Evolutionary conservation across 1,284 basidiomycete genomes (phyloP).

Genomic region (Xerocomus nothofagi): DNA sequence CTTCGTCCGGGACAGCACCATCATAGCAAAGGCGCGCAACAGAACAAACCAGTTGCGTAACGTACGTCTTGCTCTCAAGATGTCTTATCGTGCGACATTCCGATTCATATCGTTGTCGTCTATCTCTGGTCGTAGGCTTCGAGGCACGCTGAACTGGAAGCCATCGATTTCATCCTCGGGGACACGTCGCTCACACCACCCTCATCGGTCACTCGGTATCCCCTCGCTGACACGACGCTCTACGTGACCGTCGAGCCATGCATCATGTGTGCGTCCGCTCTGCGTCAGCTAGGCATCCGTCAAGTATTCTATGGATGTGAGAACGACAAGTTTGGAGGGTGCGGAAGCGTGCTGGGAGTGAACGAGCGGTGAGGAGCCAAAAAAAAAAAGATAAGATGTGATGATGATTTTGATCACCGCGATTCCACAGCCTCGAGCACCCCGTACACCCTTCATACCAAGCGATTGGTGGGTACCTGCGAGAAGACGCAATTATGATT

Average conservation of each 20-base stretch:
- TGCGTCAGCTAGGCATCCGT: constrained; percentile 91
- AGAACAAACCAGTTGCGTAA: constrained; percentile 93
- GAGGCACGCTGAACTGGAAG: constrained; percentile 96
- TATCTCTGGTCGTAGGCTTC: constrained; percentile 73
- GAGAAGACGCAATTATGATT: constrained; percentile 95
- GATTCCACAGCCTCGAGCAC: constrained; percentile 52
- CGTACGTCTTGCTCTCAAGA: constrained; percentile 50
- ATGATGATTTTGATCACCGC: constrained; percentile 8
- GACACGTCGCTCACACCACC: constrained; percentile 57
- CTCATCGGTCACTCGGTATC: constrained; percentile 44
- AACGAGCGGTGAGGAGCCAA: constrained; percentile 72
- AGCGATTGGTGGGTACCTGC: constrained; percentile 80
- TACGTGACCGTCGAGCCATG: constrained; percentile 99
- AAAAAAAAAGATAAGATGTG: constrained; percentile 1
- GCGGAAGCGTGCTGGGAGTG: constrained; percentile 91
- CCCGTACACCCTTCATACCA: constrained; percentile 74
- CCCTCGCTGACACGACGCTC: constrained; percentile 79
- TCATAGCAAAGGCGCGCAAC: constrained; percentile 89
- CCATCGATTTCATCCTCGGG: constrained; percentile 87
- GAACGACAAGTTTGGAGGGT: constrained; percentile 97
- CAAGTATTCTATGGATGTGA: constrained; percentile 92
- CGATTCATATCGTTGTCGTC: neutral
- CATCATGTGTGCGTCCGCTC: constrained; percentile 97
- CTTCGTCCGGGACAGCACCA: constrained; percentile 76
- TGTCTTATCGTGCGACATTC: neutral